phyloP scores from a whole-genome alignment of 2,329 filamentous ascomycete genomes.

The Paracamarosporium sp. region DNA sequence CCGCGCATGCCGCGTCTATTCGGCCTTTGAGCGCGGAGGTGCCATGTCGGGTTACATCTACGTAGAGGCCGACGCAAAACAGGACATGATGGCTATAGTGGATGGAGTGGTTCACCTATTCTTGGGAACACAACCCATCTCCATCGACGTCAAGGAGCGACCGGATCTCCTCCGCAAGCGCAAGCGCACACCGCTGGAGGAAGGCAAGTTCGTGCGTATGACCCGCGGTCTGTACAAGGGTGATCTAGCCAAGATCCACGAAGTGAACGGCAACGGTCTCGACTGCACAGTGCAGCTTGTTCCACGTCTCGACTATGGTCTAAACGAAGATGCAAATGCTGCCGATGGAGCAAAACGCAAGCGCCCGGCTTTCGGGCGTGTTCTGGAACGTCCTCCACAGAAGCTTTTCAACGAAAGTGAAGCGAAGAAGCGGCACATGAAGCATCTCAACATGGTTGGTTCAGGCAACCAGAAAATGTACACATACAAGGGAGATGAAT shows the following conservation, averaged over 20 bases:
- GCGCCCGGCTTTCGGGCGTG: slow-evolving; percentile 59
- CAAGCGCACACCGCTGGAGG: slow-evolving; percentile 80
- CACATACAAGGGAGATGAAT: slow-evolving; percentile 87
- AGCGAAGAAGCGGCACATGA: slow-evolving; percentile 84
- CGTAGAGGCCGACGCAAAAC: slow-evolving; percentile 86
- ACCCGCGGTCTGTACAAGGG: slow-evolving; percentile 82
- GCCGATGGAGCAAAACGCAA: slow-evolving; percentile 73
- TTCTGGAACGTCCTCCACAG: slow-evolving; percentile 78
- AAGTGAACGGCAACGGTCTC: slow-evolving; percentile 90
- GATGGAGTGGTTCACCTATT: slow-evolving; percentile 90
- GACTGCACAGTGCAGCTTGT: slow-evolving; percentile 88
- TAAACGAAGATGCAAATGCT: slow-evolving; percentile 77
- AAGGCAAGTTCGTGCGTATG: slow-evolving; percentile 91
- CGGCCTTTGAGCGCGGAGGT: slow-evolving; percentile 87
- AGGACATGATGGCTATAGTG: slow-evolving; percentile 82
- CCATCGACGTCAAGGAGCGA: slow-evolving; percentile 97
- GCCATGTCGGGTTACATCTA: slow-evolving; percentile 96
- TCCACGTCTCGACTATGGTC: slow-evolving; percentile 88
- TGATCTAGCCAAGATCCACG: slow-evolving; percentile 89
- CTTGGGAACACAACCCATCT: slow-evolving; percentile 81
- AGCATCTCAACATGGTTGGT: slow-evolving; percentile 61
- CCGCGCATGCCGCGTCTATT: slow-evolving; percentile 82
- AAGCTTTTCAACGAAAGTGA: slow-evolving; percentile 92
- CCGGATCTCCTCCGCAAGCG: slow-evolving; percentile 90
- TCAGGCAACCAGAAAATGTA: slow-evolving; percentile 71